Conservation (phyloP, 164 flowering plant species). For the Magnolia sinica region DNA sequence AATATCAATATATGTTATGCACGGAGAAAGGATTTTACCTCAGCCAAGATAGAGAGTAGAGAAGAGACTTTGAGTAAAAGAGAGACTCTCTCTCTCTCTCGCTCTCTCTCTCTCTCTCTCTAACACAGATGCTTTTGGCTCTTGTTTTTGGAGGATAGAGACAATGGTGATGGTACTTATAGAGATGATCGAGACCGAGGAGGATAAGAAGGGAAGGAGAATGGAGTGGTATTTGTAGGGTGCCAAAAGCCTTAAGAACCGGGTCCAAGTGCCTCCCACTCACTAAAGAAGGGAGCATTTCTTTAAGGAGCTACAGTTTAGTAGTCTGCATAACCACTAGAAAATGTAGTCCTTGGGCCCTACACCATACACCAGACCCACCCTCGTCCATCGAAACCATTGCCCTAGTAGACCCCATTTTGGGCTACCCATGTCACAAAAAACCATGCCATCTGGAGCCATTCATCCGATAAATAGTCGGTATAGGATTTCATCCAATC, state of each 20-base stretch:
- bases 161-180: slow-evolving; percentile 12
- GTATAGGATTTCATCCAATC: too few species aligned
- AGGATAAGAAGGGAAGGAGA: slow-evolving; percentile 23
- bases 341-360: too few species aligned
- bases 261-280: slow-evolving; percentile 36
- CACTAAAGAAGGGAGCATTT: slow-evolving; percentile 5
- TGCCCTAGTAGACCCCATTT: not conserved
- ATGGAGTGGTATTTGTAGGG: slow-evolving; percentile 42
- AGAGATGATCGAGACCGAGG: slow-evolving; percentile 5
- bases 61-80: slow-evolving; percentile 1
- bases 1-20: not conserved
- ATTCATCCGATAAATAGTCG: not conserved
- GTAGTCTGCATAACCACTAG: not conserved
- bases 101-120: not conserved
- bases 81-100: not conserved
- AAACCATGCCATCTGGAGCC: not conserved
- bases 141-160: not conserved
- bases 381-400: not conserved
- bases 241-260: slow-evolving; percentile 27
- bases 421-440: not conserved
- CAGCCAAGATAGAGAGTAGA: not conserved
- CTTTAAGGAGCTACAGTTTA: not conserved
- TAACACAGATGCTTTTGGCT: not conserved
- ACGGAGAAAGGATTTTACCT: not conserved
- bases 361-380: not conserved